Conservation (phyloP, 1,284 basidiomycete species). For the Papiliotrema flavescens region DNA sequence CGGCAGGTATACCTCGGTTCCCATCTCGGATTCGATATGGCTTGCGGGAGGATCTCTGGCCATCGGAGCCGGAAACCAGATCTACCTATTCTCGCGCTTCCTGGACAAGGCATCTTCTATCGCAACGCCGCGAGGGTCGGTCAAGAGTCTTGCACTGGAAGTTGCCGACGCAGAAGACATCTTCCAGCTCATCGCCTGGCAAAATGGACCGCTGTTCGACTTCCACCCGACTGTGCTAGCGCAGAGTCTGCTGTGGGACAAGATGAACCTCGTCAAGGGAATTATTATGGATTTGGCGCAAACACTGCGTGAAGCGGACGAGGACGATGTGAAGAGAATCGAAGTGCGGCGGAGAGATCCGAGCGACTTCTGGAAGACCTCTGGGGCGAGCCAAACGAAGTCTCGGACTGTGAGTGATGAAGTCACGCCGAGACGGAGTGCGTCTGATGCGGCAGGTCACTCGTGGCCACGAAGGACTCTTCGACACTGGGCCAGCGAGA, state of each 20-base stretch:
- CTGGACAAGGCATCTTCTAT: slow-evolving; percentile 39
- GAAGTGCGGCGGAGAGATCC: slow-evolving; percentile 36
- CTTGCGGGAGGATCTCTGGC: slow-evolving; percentile 72
- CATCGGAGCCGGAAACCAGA: slow-evolving; percentile 62
- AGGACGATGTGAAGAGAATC: slow-evolving; percentile 30
- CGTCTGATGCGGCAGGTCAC: neutral
- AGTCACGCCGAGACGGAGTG: slow-evolving; percentile 2
- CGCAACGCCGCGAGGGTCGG: slow-evolving; percentile 20
- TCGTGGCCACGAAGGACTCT: slow-evolving; percentile 37
- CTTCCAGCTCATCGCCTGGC: slow-evolving; percentile 73
- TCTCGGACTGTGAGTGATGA: neutral
- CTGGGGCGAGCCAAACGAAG: neutral
- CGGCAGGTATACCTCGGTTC: slow-evolving; percentile 64
- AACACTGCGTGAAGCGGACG: slow-evolving; percentile 37
- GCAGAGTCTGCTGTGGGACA: slow-evolving; percentile 88
- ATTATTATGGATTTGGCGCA: slow-evolving; percentile 66
- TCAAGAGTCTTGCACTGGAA: slow-evolving; percentile 35
- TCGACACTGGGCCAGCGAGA: slow-evolving; percentile 19
- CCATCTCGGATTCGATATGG: slow-evolving; percentile 84
- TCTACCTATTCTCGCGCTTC: slow-evolving; percentile 60
- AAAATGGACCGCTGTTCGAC: slow-evolving; percentile 79
- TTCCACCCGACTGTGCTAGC: slow-evolving; percentile 87
- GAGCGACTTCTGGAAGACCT: slow-evolving; percentile 25
- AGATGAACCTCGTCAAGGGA: slow-evolving; percentile 75
- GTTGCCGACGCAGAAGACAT: slow-evolving; percentile 53